Conservation (phyloP, 495 filamentous ascomycete species). For the Daldinia grandis region DNA sequence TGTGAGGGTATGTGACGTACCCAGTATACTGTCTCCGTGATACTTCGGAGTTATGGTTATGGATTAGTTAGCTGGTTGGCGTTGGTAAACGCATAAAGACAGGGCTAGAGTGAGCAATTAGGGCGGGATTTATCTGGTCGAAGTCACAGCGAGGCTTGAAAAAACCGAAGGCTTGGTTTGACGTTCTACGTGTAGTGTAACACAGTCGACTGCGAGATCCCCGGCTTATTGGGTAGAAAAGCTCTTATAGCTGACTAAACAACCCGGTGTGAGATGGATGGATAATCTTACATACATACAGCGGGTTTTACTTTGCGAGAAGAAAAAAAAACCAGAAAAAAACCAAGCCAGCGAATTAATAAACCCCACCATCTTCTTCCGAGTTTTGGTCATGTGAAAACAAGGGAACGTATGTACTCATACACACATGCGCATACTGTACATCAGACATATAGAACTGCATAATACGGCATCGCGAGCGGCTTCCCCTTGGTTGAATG, state of each 20-base stretch:
- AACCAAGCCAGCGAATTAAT: neutral
- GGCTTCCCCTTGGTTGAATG: slow-evolving; percentile 5
- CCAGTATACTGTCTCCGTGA: slow-evolving; percentile 16
- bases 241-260: slow-evolving; percentile 41
- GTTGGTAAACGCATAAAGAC: neutral
- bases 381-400: slow-evolving; percentile 39
- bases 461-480: slow-evolving; percentile 14
- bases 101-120: slow-evolving; percentile 10
- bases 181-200: slow-evolving; percentile 27
- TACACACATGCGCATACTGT: neutral
- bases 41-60: slow-evolving; percentile 33
- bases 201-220: slow-evolving; percentile 16
- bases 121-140: slow-evolving; percentile 23
- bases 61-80: neutral
- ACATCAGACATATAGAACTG: neutral
- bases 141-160: slow-evolving; percentile 22
- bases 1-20: slow-evolving; percentile 5
- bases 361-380: slow-evolving; percentile 28
- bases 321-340: neutral
- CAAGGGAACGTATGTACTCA: slow-evolving; percentile 14
- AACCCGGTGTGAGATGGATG: slow-evolving; percentile 44
- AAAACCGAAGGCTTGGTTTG: slow-evolving; percentile 32
- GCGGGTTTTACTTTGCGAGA: slow-evolving; percentile 14
- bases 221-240: slow-evolving; percentile 36
- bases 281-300: slow-evolving; percentile 34